Base-by-base conservation (phyloP, 2,329 filamentous ascomycete genomes). In the Stagonosporopsis cucurbitacearum region DNA sequence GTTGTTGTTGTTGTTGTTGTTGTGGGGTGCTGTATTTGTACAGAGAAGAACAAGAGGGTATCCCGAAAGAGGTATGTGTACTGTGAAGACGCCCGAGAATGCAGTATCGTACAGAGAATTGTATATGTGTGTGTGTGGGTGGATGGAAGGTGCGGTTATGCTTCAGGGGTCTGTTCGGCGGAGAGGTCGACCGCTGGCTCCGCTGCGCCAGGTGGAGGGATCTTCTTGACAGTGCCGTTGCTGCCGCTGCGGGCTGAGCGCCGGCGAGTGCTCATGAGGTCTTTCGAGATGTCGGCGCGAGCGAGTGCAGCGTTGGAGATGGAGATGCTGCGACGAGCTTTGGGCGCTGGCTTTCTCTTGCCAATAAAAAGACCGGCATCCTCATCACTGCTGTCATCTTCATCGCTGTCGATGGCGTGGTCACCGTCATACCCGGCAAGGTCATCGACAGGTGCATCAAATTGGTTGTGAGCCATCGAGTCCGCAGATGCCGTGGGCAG, bases 221-320 rank as follows among this genome's bases (percentile, higher is more conserved):
- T 70, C 63, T 81, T 81, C 66, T 81, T 81, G 63, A 81, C 78
- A 7, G 80, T 82, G 28, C 79, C 79, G 59, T 78, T 80, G 64
- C 79, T 81, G 22, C 79, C 80, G 60, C 79, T 81, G 32, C 80
- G 74, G 11, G 72, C 75, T 33, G 77, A 75, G 73, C 79, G 65
- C 64, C 78, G 59, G 60, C 76, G 64, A 62, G 58, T 40, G 41
- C 49, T 46, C 51, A 64, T 30, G 65, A 68, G 17, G 12, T 66
- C 65, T 43, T 63, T 65, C 43, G 65, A 66, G 19, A 70, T 33
- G 39, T 62, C 63, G 17, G 67, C 65, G 22, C 73, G 67, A 8
- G 75, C 67, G 0, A 76, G 62, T 51, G 76, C 68, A 19, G 70
- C 75, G 45, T 74, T 73, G 17, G 71, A 73, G 20, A 78, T 68